A percentile compares a stretch with the other conserved stretches of the same genome.
phyloP scores from a whole-genome alignment of 345 rosid species.

The Noccaea bulbosa region DNA sequence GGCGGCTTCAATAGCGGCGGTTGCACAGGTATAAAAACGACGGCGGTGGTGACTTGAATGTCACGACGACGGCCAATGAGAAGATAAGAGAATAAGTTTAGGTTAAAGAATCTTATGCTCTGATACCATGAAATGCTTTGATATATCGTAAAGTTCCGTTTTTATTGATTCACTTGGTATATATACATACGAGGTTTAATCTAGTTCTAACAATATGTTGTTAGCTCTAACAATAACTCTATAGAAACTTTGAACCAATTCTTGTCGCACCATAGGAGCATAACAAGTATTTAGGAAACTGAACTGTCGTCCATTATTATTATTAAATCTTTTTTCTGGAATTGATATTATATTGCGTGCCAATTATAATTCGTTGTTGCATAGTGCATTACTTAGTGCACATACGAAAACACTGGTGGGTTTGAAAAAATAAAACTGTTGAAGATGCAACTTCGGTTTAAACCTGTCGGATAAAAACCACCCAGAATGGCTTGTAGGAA shows the following conservation, averaged over 20 bases:
- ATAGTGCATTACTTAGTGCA: constrained; percentile 17
- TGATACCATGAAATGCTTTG: too few relatives aligned
- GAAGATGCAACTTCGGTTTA: constrained; percentile 13
- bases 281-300: constrained; percentile 3
- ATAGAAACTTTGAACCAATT: not conserved
- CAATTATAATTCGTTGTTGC: not conserved
- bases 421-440: not conserved
- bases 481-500: constrained; percentile 7
- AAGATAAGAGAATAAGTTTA: too few relatives aligned
- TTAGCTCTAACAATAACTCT: too few relatives aligned
- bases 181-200: too few relatives aligned
- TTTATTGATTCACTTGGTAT: too few relatives aligned
- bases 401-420: constrained; percentile 1
- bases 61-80: too few relatives aligned
- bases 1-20: too few relatives aligned
- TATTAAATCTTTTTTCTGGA: not conserved
- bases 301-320: constrained; percentile 10
- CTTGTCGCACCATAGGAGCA: constrained; percentile 15
- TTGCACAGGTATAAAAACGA: too few relatives aligned
- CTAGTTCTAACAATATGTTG: too few relatives aligned
- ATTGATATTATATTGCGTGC: not conserved
- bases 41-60: too few relatives aligned
- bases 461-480: constrained; percentile 35
- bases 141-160: too few relatives aligned
- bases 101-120: too few relatives aligned